Percentiles rank a stretch among this genome's conserved stretches.
phyloP scores from a whole-genome alignment of 108 stramenopile genomes.

The Asterionellopsis glacialis region DNA sequence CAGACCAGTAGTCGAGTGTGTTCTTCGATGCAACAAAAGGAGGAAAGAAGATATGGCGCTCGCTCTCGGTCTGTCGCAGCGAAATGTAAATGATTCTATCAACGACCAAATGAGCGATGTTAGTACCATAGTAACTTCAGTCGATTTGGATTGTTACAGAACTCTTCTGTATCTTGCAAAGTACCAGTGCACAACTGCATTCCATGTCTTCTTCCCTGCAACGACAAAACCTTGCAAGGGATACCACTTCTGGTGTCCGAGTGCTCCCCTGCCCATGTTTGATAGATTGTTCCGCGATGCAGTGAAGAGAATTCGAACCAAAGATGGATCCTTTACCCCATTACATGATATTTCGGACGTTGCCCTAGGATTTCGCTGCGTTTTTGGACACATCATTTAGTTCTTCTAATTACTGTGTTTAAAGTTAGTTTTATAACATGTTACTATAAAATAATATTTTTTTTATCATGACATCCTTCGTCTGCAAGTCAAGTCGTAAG shows the following conservation, averaged over 20 bases:
- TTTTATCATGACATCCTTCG: no score
- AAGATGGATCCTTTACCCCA: constrained; percentile 20
- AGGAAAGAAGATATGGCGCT: constrained; percentile 2
- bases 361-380: constrained; percentile 74
- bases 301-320: constrained; percentile 35
- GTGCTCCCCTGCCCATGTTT: constrained; percentile 72
- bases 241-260: constrained; percentile 85
- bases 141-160: constrained; percentile 69
- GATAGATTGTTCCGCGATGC: constrained; percentile 81
- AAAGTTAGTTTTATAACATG: no score
- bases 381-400: constrained; percentile 78
- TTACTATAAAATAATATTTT: no score
- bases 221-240: constrained; percentile 73
- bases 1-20: constrained; percentile 44
- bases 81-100: constrained; percentile 31
- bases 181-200: constrained; percentile 82
- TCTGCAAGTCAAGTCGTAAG: no score
- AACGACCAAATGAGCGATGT: constrained; percentile 7
- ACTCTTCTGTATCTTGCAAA: constrained; percentile 75
- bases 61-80: not conserved
- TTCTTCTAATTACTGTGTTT: no score
- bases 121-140: not conserved
- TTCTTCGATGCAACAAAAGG: constrained; percentile 53
- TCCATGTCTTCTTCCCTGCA: constrained; percentile 58
- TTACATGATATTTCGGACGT: constrained; percentile 72